Conservation (phyloP, 1,284 basidiomycete genomes). For the Sphagnurus paluster region DNA sequence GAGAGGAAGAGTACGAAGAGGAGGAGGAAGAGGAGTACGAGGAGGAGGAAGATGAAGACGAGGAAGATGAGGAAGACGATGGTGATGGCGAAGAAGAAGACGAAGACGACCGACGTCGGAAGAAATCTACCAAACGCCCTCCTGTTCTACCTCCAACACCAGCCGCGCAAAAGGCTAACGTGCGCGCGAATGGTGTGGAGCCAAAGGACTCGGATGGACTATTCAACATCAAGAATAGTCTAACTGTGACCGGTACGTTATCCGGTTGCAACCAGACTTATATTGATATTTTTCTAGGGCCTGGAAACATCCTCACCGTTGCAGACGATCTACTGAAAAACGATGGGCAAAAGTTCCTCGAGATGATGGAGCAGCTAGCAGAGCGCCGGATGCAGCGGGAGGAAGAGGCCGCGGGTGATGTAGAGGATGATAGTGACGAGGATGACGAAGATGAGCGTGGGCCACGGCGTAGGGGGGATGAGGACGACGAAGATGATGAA, state of each 20-base stretch:
- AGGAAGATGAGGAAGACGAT: conserved; percentile 58
- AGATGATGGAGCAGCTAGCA: conserved; percentile 99
- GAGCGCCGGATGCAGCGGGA: conserved; percentile 93
- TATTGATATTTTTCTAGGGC: conserved; percentile 36
- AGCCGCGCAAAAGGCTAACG: conserved; percentile 14
- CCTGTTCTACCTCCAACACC: conserved; percentile 17
- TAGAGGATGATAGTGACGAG: conserved; percentile 51
- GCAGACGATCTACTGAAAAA: conserved; percentile 98
- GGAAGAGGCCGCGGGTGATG: conserved; percentile 81
- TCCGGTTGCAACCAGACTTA: conserved; percentile 4
- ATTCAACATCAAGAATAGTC: conserved; percentile 76
- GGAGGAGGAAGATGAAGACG: conserved; percentile 64
- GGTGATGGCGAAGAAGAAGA: conserved; percentile 45
- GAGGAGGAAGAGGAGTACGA: conserved; percentile 66
- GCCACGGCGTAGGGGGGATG: conserved; percentile 43
- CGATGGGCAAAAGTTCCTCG: conserved; percentile 97
- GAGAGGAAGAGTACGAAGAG: conserved; percentile 59
- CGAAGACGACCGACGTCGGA: conserved; percentile 40
- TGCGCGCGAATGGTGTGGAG: conserved; percentile 29
- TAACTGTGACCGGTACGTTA: conserved; percentile 81
- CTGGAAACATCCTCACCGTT: conserved; percentile 95
- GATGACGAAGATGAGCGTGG: conserved; percentile 37
- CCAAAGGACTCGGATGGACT: conserved; percentile 55
- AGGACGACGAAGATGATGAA: conserved; percentile 50
- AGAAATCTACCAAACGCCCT: conserved; percentile 14